Evolutionary conservation across 495 filamentous ascomycete genomes (phyloP).

Genomic region (Penicillium macrosclerotiorum): DNA sequence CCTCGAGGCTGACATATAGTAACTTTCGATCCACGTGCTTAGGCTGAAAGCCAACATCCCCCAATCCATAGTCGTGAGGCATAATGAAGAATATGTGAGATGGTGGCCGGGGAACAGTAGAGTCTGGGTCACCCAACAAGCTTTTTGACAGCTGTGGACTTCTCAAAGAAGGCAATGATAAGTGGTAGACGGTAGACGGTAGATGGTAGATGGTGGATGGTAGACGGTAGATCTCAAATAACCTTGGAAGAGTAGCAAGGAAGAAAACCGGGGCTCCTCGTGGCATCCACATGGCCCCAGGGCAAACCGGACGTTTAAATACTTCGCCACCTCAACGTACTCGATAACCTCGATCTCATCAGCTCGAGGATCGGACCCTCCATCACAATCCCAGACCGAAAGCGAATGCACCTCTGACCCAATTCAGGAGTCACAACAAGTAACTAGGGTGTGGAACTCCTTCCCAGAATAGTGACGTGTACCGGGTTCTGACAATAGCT

Average conservation of each 20-base stretch:
- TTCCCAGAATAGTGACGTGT: conserved; percentile 7
- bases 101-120: neutral
- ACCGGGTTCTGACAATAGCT: conserved; percentile 6
- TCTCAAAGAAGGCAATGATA: neutral
- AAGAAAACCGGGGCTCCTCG: conserved; percentile 16
- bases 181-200: too few species aligned
- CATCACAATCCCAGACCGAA: neutral
- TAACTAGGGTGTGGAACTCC: conserved; percentile 4
- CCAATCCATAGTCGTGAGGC: conserved; percentile 16
- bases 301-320: conserved; percentile 18
- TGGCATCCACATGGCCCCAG: conserved; percentile 17
- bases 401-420: conserved; percentile 3
- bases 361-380: neutral
- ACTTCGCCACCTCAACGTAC: neutral
- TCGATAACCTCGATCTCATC: conserved; percentile 1
- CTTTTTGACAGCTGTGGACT: conserved; percentile 1
- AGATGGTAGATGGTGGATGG: too few species aligned
- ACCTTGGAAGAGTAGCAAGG: too few species aligned
- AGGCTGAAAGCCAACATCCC: conserved; percentile 18
- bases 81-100: neutral
- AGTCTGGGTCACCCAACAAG: neutral
- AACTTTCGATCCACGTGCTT: conserved; percentile 66
- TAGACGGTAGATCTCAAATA: too few species aligned
- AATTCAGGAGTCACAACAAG: conserved; percentile 2
- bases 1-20: conserved; percentile 64